These are phyloP conservation scores for Fusarium verticillioides DNA, from an alignment of 2,329 filamentous ascomycete genomes.

Conservation along the genomic window DNA sequence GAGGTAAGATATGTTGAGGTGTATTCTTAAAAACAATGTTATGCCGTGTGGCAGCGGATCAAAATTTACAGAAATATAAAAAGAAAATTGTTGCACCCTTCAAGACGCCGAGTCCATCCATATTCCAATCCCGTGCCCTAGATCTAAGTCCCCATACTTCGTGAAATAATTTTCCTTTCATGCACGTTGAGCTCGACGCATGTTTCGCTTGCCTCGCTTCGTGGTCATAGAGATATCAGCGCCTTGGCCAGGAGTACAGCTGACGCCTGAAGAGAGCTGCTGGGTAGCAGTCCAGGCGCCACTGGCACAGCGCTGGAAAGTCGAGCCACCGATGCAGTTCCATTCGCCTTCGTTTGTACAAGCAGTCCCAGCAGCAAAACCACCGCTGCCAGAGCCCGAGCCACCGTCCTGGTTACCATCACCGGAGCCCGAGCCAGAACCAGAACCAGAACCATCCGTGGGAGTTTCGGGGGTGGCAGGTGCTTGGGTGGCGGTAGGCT, in stretches of 20 bases:
- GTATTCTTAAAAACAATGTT: too few species aligned
- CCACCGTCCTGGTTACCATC: fast-evolving
- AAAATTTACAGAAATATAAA: too few species aligned
- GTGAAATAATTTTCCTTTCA: too few species aligned
- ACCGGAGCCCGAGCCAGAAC: neutral
- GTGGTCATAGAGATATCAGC: constrained; percentile 51
- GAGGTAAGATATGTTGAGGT: too few species aligned
- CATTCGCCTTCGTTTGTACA: constrained; percentile 62
- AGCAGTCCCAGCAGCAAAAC: constrained; percentile 54
- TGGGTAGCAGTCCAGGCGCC: constrained; percentile 60
- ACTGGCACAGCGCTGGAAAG: constrained; percentile 66
- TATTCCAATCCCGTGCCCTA: too few species aligned
- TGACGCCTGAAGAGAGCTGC: constrained; percentile 57
- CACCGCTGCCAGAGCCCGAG: constrained; percentile 33
- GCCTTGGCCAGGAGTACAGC: constrained; percentile 56
- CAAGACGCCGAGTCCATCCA: too few species aligned
- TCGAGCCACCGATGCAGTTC: constrained; percentile 63
- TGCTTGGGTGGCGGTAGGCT: constrained; percentile 30
- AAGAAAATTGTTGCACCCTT: too few species aligned
- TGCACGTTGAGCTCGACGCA: constrained; percentile 50
- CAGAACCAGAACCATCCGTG: neutral
- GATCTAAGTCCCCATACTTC: too few species aligned
- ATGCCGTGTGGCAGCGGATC: too few species aligned
- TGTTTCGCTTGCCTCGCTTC: constrained; percentile 25
- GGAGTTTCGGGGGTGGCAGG: neutral